Evolutionary conservation across 768 basidiomycete genomes (phyloP).

Genomic region (Boletellus sp.): DNA sequence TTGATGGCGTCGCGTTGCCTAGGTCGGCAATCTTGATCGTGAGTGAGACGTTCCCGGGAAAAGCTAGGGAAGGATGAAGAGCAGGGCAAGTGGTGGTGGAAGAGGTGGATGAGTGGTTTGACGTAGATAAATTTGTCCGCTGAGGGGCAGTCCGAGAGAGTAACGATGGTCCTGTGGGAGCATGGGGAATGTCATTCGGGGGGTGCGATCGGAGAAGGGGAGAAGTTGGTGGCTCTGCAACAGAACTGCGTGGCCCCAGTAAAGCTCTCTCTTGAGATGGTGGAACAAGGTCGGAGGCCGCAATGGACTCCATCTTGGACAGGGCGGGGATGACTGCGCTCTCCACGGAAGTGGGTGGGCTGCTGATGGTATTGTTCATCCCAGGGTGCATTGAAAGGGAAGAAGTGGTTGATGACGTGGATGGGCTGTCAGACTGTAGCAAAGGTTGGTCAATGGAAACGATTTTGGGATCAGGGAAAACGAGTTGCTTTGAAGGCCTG

Average conservation of each 20-base stretch:
- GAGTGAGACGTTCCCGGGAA: slow-evolving; percentile 43
- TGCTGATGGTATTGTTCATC: slow-evolving; percentile 40
- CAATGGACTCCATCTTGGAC: slow-evolving; percentile 27
- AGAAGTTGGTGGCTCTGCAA: slow-evolving; percentile 13
- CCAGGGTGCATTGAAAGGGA: slow-evolving; percentile 41
- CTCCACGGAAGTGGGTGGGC: slow-evolving; percentile 51
- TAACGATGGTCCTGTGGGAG: slow-evolving; percentile 45
- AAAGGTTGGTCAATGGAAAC: slow-evolving; percentile 9
- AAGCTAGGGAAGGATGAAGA: slow-evolving; percentile 21
- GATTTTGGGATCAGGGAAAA: slow-evolving; percentile 2
- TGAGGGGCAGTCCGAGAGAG: slow-evolving; percentile 62
- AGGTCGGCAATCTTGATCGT: slow-evolving; percentile 92
- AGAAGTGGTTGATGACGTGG: slow-evolving; percentile 36
- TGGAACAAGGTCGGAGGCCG: slow-evolving; percentile 9
- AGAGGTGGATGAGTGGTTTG: slow-evolving; percentile 19
- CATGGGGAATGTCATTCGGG: slow-evolving; percentile 17
- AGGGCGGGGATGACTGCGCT: slow-evolving; percentile 39
- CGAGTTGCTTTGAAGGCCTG: slow-evolving; percentile 19
- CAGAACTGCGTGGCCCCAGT: neutral
- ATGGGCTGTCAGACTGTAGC: slow-evolving; percentile 36
- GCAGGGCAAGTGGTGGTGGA: slow-evolving; percentile 21
- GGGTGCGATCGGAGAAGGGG: slow-evolving; percentile 26
- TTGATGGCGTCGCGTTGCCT: slow-evolving; percentile 91
- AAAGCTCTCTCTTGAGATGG: slow-evolving; percentile 1
- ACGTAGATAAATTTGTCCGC: slow-evolving; percentile 13